Evolutionary conservation across 2,329 filamentous ascomycete species (phyloP), one percentile per base, ranked within the genome.

Genomic region (Ophiostoma novo-ulmi): DNA sequence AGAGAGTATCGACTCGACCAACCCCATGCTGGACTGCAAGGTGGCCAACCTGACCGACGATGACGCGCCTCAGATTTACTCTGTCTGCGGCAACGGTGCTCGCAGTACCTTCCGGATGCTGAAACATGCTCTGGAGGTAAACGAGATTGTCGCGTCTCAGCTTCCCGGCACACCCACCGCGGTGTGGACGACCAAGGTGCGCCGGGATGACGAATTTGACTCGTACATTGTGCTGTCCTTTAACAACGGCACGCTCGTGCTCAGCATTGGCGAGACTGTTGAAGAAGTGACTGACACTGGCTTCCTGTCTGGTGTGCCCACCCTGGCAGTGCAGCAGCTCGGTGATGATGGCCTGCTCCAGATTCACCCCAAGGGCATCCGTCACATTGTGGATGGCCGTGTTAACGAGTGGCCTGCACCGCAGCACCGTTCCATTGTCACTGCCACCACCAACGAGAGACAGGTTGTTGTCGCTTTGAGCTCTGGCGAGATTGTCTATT

Each of bases 201-300:
- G 88, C 52, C 88, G 88, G 26, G 86, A 87, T 22, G 94, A 98
- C 75, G 88, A 94, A 75, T 97, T 90, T 74, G 94, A 99, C 80
- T 91, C 93, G 0, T 97, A 98, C 77, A 97, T 99, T 72, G 88
- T 99, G n/a, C 85, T 99, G 5, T 97, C 93, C 2, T 95, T 97
- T 77, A 89, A 90, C 55, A 96, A 96, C 75, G 91, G 89, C 39
- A 99, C 95, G 0, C 84, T 98, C 14, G 94, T 98, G 0, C 84
- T 99, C 20, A 96, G 93, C 76, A 97, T 99, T 74, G 95, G 94
- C 4, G 95, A 99, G 78, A 97, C 94, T 1, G 95, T 99, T 0
- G 94, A 97, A 78, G 93, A 98, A 80, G 93, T 97, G 3, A 93
- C 89, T 8, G 93, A 98, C 77, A 97, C 94, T 11, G 93, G 94